These are phyloP conservation scores for Lentinula novae-zelandiae DNA, from an alignment of 1,284 basidiomycete genomes.

Conservation along the genomic window DNA sequence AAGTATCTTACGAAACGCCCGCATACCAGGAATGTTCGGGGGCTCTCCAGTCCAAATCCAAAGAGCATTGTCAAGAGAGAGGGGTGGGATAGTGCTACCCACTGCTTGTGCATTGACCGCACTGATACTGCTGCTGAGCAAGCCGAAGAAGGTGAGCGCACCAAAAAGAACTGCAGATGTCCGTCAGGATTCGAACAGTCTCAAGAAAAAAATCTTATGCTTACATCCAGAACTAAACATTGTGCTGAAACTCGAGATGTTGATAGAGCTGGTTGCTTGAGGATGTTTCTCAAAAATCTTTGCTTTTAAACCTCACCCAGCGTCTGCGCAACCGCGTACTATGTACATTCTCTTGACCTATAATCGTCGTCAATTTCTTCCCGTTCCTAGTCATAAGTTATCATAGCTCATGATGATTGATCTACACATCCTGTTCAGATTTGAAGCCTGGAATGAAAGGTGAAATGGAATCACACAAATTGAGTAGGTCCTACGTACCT, in stretches of 20 bases:
- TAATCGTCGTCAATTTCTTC: too few species aligned
- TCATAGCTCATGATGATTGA: too few species aligned
- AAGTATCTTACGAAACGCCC: not conserved
- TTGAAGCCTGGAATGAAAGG: not conserved
- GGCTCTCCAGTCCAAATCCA: not conserved
- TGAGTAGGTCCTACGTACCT: too few species aligned
- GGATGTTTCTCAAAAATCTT: not conserved
- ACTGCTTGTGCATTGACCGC: not conserved
- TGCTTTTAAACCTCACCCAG: not conserved
- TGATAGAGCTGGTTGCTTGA: not conserved
- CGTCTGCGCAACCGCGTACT: not conserved
- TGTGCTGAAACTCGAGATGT: not conserved
- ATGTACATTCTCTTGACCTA: too few species aligned
- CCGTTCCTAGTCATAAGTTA: too few species aligned
- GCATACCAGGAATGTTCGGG: not conserved
- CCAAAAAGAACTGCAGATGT: not conserved
- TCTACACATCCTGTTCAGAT: not conserved
- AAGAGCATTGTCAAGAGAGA: not conserved
- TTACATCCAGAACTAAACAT: not conserved
- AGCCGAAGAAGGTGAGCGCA: not conserved
- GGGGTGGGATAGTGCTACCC: not conserved
- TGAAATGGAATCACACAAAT: not conserved
- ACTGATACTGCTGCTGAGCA: not conserved
- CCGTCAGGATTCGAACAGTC: not conserved
- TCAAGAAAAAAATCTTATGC: not conserved